Conservation (phyloP, 1,284 basidiomycete genomes). For the Tylopilus sp. region DNA sequence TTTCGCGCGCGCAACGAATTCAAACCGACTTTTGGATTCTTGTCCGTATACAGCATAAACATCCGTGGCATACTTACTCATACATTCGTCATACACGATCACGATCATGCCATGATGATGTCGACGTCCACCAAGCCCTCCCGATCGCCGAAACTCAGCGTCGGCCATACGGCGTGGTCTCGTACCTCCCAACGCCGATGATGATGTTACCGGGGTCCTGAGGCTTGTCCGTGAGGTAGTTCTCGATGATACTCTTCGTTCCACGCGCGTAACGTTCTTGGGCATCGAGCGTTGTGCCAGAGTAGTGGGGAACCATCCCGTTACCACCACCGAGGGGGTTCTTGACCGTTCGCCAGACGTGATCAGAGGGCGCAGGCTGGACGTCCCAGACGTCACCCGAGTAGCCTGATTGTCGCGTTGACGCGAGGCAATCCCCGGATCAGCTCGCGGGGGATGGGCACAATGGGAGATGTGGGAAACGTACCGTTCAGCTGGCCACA, state of each 20-base stretch:
- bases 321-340: slow-evolving; percentile 78
- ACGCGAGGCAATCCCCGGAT: neutral
- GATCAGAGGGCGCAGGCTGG: slow-evolving; percentile 81
- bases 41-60: neutral
- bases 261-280: slow-evolving; percentile 86
- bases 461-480: slow-evolving; percentile 8
- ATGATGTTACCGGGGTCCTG: slow-evolving; percentile 84
- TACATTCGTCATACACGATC: neutral
- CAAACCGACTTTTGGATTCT: neutral
- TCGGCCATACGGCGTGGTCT: slow-evolving; percentile 59
- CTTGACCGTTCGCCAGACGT: slow-evolving; percentile 81
- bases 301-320: slow-evolving; percentile 84
- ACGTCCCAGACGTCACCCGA: slow-evolving; percentile 74
- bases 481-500: slow-evolving; percentile 68
- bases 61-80: neutral
- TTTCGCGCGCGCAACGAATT: neutral
- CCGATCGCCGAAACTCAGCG: slow-evolving; percentile 4
- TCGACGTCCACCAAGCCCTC: neutral
- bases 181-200: slow-evolving; percentile 60
- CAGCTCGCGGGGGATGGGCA: neutral
- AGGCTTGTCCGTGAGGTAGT: slow-evolving; percentile 64
- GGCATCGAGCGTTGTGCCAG: slow-evolving; percentile 88
- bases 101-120: neutral
- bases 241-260: slow-evolving; percentile 73
- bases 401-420: slow-evolving; percentile 37